These are phyloP conservation scores for Kondoa subrosea DNA, from an alignment of 768 basidiomycete species.

Conservation along the genomic window DNA sequence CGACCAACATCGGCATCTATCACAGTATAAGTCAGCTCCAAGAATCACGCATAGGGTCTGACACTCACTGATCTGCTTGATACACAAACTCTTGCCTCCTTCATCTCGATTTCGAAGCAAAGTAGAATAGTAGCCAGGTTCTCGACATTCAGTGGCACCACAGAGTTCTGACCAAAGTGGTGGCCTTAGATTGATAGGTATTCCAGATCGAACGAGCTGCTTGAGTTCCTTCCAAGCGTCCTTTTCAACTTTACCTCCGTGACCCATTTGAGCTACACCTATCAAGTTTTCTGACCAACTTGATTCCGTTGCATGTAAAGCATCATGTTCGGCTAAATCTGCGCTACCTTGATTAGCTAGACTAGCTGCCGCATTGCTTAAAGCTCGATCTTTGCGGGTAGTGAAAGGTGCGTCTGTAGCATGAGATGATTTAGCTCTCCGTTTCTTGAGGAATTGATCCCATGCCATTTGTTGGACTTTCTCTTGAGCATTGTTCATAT, in stretches of 20 bases:
- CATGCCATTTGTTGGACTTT: slow-evolving; percentile 53
- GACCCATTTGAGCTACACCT: slow-evolving; percentile 74
- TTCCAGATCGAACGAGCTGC: slow-evolving; percentile 60
- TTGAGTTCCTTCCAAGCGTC: slow-evolving; percentile 67
- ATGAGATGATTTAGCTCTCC: slow-evolving; percentile 33
- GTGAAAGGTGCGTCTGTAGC: slow-evolving; percentile 34
- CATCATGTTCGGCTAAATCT: slow-evolving; percentile 43
- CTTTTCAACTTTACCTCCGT: slow-evolving; percentile 42
- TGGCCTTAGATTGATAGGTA: slow-evolving; percentile 70
- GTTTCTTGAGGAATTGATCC: slow-evolving; percentile 62
- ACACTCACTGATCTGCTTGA: slow-evolving; percentile 61
- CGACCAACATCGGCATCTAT: background rate
- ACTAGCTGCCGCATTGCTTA: slow-evolving; percentile 19
- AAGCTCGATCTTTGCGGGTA: slow-evolving; percentile 24
- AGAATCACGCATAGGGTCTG: slow-evolving; percentile 21
- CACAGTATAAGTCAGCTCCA: background rate
- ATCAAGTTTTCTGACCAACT: slow-evolving; percentile 69
- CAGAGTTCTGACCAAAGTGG: slow-evolving; percentile 81
- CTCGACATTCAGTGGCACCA: slow-evolving; percentile 74
- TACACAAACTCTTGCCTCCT: slow-evolving; percentile 30
- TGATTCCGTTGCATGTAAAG: slow-evolving; percentile 44
- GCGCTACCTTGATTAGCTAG: slow-evolving; percentile 32
- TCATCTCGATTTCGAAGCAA: slow-evolving; percentile 41
- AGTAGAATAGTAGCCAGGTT: slow-evolving; percentile 79
- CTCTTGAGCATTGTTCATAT: slow-evolving; percentile 40